Evolutionary conservation across 2,329 filamentous ascomycete genomes (phyloP), one percentile per base, ranked within the genome.

Genomic region (Monosporascus sp.): DNA sequence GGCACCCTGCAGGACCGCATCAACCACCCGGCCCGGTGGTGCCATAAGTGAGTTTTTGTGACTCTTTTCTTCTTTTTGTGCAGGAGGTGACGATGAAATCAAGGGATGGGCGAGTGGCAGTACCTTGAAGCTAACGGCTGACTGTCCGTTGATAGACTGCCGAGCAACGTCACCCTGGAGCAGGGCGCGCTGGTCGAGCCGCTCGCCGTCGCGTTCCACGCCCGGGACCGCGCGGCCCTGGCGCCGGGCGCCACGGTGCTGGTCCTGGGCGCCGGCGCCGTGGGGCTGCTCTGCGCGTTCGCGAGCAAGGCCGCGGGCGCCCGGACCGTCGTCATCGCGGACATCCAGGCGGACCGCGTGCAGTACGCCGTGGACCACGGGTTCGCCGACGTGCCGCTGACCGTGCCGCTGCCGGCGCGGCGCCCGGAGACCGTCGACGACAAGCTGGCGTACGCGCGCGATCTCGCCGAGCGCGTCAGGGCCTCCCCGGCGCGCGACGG

Each of bases 201-300:
- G 4, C 73, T 86, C 11, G 75, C 77, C 14, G 83, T 86, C 5
- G 82, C 82, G 6, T 74, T 84, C 64, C 83, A 86, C 62, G 81
- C 81, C 14, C 69, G 71, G 9, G 67, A 75, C 52, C 75, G 81
- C 40, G 77, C 79, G 1, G 61, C 63, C 19, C 64, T 79, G 3
- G 66, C 71, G 14, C 63, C 68, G 1, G 69, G 68, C 20, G 65
- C 72, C 2, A 74, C 73, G 0, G 72, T 82, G 1, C 69, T 86
- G 7, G 73, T 87, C 1, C 73, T 86, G 17, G 84, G 84, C 5
- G 81, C 83, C 2, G 84, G 83, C 5, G 78, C 83, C 1, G 78
- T 87, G 0, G 84, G 84, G 0, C 70, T 86, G 16, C 73, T 86
- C 8, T 79, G 76, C 31, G 81, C 80, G 0, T 80, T 80, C 0